These are phyloP conservation scores for Canavalia gladiata DNA, from an alignment of 306 rosid species.

Conservation along the genomic window DNA sequence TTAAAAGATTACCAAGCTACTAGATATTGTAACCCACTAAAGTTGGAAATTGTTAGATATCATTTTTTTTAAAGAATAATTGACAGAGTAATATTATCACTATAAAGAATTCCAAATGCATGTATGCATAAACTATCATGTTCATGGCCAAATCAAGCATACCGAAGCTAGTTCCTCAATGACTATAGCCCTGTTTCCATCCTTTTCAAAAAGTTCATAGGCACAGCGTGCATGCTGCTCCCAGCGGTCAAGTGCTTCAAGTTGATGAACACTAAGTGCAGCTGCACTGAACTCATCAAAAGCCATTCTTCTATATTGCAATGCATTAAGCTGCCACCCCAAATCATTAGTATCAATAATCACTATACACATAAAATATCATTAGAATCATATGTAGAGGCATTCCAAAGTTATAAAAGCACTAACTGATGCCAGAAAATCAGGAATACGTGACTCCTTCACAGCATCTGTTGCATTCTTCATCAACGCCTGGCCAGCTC, in stretches of 20 bases:
- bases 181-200: slow-evolving; percentile 85
- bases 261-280: slow-evolving; percentile 85
- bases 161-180: slow-evolving; percentile 96
- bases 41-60: slow-evolving; percentile 19
- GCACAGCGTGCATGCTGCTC: slow-evolving; percentile 93
- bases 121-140: slow-evolving; percentile 19
- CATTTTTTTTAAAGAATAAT: not conserved
- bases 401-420: slow-evolving; percentile 11
- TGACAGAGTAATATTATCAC: not conserved
- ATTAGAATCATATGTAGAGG: not conserved
- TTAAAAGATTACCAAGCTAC: slow-evolving; percentile 33
- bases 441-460: slow-evolving; percentile 86
- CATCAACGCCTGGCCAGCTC: slow-evolving; percentile 73
- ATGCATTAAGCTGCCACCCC: slow-evolving; percentile 79
- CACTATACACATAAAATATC: not conserved
- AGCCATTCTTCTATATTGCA: slow-evolving; percentile 91
- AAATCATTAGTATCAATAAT: slow-evolving; percentile 30
- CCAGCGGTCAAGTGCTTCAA: slow-evolving; percentile 83
- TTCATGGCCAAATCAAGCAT: slow-evolving; percentile 47
- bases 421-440: slow-evolving; percentile 80
- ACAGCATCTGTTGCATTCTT: slow-evolving; percentile 89
- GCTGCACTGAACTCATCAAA: slow-evolving; percentile 92
- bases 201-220: slow-evolving; percentile 83
- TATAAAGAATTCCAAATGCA: slow-evolving; percentile 11
- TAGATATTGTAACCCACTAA: not conserved